These are phyloP conservation scores for Monilinia laxa DNA, from an alignment of 2,329 filamentous ascomycete species.

Conservation along the genomic window DNA sequence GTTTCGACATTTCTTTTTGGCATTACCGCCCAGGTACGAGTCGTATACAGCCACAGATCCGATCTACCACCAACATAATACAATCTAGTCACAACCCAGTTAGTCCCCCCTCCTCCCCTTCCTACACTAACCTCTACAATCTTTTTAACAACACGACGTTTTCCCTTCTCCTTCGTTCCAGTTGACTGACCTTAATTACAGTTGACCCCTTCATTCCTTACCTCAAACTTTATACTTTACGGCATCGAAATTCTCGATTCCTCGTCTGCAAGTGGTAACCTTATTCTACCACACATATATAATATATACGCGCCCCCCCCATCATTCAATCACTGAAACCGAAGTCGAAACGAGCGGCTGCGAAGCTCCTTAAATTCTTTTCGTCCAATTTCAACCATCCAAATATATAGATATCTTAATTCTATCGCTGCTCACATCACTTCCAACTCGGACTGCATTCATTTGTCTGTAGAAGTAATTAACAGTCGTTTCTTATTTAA, in stretches of 20 bases:
- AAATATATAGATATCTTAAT: slow-evolving; percentile 13
- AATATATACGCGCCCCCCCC: slow-evolving; percentile 25
- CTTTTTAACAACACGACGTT: slow-evolving; percentile 8
- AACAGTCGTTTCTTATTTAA: slow-evolving; percentile 12
- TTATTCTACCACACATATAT: slow-evolving; percentile 21
- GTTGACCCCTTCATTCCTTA: slow-evolving; percentile 33
- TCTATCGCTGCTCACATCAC: neutral
- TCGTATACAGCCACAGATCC: slow-evolving; percentile 22
- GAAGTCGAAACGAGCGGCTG: slow-evolving; percentile 23
- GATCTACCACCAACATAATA: slow-evolving; percentile 17
- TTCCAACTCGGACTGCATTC: slow-evolving; percentile 24
- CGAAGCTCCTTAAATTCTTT: slow-evolving; percentile 14
- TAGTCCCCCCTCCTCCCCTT: slow-evolving; percentile 14
- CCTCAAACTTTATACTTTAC: slow-evolving; percentile 24
- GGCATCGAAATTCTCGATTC: slow-evolving; percentile 27
- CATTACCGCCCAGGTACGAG: slow-evolving; percentile 17
- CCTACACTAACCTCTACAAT: slow-evolving; percentile 15
- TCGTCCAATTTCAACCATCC: slow-evolving; percentile 7
- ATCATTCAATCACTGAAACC: slow-evolving; percentile 19
- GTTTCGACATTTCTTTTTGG: slow-evolving; percentile 16
- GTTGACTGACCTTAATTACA: slow-evolving; percentile 21
- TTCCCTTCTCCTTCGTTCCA: slow-evolving; percentile 19
- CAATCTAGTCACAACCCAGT: slow-evolving; percentile 10
- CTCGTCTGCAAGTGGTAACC: slow-evolving; percentile 22
- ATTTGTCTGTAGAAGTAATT: slow-evolving; percentile 22